These are phyloP conservation scores for Apiospora pterosperma DNA, from an alignment of 2,329 filamentous ascomycete species.

Conservation along the genomic window DNA sequence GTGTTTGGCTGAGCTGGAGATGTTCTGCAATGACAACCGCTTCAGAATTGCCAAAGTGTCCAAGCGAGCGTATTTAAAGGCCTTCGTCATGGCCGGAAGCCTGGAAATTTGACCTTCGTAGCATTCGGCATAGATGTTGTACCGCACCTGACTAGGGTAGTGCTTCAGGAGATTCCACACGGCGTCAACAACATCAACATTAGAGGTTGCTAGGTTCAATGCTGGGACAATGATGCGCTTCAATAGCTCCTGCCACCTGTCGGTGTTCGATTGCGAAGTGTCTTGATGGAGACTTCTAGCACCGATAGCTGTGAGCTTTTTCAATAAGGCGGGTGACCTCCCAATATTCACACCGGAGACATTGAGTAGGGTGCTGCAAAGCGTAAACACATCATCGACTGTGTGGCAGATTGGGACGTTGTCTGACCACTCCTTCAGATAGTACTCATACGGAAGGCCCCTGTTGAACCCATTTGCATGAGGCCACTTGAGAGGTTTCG, in stretches of 20 bases:
- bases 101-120: conserved; percentile 76
- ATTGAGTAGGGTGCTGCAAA: conserved; percentile 82
- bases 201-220: conserved; percentile 80
- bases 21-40: conserved; percentile 82
- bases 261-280: conserved; percentile 63
- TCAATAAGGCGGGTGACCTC: conserved; percentile 71
- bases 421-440: conserved; percentile 96
- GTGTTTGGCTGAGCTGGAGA: conserved; percentile 79
- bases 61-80: conserved; percentile 71
- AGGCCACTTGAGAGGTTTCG: conserved; percentile 76
- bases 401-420: conserved; percentile 88
- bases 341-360: conserved; percentile 87
- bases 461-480: conserved; percentile 78
- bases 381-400: conserved; percentile 84
- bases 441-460: conserved; percentile 81
- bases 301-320: conserved; percentile 84
- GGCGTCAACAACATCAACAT: conserved; percentile 80
- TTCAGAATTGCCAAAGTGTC: conserved; percentile 87
- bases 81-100: conserved; percentile 70
- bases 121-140: conserved; percentile 92
- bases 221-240: conserved; percentile 83
- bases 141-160: conserved; percentile 74
- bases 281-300: conserved; percentile 70
- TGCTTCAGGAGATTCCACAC: conserved; percentile 79
- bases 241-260: conserved; percentile 81